A percentile compares a stretch with the other conserved stretches of the same genome.
Evolutionary conservation across 768 basidiomycete species (phyloP).

Genomic region (Holtermannia corniformis): DNA sequence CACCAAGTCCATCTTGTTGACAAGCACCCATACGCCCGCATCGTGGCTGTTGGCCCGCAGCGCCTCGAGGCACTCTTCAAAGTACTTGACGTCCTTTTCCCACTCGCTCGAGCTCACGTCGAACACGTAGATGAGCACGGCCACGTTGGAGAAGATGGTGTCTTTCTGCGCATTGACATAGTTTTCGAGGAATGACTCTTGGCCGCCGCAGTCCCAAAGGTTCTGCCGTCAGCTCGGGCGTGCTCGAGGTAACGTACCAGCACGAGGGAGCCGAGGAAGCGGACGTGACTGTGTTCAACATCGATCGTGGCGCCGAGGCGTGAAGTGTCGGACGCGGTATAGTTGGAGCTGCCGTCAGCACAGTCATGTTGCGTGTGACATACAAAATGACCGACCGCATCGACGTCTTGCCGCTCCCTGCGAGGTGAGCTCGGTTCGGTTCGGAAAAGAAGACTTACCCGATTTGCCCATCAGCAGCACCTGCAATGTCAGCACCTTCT

Average conservation of each 20-base stretch:
- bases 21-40: slow-evolving; percentile 75
- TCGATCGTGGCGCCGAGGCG: slow-evolving; percentile 94
- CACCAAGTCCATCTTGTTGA: slow-evolving; percentile 98
- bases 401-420: slow-evolving; percentile 60
- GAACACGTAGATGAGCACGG: slow-evolving; percentile 96
- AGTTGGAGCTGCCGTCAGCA: slow-evolving; percentile 62
- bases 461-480: slow-evolving; percentile 95
- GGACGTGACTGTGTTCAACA: slow-evolving; percentile 94
- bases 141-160: slow-evolving; percentile 95
- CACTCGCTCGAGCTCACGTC: slow-evolving; percentile 82
- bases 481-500: slow-evolving; percentile 44
- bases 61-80: slow-evolving; percentile 78
- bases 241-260: slow-evolving; percentile 44
- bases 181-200: slow-evolving; percentile 95
- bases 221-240: slow-evolving; percentile 44
- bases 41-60: slow-evolving; percentile 49
- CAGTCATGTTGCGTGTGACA: slow-evolving; percentile 39
- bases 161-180: slow-evolving; percentile 84
- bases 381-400: slow-evolving; percentile 99
- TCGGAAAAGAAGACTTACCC: slow-evolving; percentile 50
- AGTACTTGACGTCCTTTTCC: slow-evolving; percentile 76
- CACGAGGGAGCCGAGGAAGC: slow-evolving; percentile 90
- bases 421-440: slow-evolving; percentile 1
- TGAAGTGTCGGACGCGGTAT: slow-evolving; percentile 81
- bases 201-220: slow-evolving; percentile 97